Evolutionary conservation across 306 rosid species (phyloP), one percentile per base, ranked within the genome.

Genomic region (Echinosophora koreensis): DNA sequence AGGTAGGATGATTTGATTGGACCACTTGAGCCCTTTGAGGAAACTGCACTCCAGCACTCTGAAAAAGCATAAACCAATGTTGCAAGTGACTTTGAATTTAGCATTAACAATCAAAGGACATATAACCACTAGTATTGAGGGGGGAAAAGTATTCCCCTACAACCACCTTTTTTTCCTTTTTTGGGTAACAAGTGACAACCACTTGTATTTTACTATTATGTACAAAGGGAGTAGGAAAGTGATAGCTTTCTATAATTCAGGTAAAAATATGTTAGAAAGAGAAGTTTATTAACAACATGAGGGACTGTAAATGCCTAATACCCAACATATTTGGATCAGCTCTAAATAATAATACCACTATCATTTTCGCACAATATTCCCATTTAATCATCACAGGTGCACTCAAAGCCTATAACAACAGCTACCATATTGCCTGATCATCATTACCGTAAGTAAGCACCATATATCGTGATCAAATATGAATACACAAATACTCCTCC

Each of bases 21-120:
- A 85, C 88, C 47, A 78, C 77, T 79, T 66, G 85, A 50, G 87
- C 85, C 75, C 93, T 82, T 87, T 88, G 93, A 73, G 91, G 87
- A 83, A 94, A 94, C 78, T 92, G 88, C 73, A 92, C 92, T 66
- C 98, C 97, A 35, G 97, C 93, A 88, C 83, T 92, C 98, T 94
- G 92, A 71, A 76, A 82, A 79, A 34, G 75, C 39, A 71, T 63
- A 80, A 73, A 69, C 32, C 49, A 49, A 58, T 65, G 66, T 22
- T 32, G 16, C 38, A 22, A 41, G 30, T 68, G 52, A 69, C 13
- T 60, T 78, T 5, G 41, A 27, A 6, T 64, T 64, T 65, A 56
- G 54, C 22, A 64, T 47, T 66, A 62, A 38, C 52, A 66, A 32
- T 64, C 65, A 71, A 69, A 71, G 50, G 39, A 70, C 58, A 54